Base-by-base conservation (phyloP, 2,329 filamentous ascomycete species). In the Trichoderma polysporum region DNA sequence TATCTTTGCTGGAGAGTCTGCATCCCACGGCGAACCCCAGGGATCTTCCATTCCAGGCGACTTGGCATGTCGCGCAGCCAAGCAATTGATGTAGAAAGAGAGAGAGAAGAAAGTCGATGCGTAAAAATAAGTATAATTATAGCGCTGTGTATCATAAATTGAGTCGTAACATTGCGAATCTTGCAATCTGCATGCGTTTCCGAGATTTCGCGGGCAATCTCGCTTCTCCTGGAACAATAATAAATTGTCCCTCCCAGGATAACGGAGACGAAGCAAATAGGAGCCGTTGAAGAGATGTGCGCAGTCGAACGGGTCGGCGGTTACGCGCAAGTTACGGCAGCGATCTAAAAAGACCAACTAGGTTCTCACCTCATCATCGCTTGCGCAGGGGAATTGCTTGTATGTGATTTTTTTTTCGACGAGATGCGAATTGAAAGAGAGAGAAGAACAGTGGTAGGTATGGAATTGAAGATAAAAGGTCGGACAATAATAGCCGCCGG, bases 21-120 rank as follows among this genome's bases (percentile, higher is more conserved):
- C 80, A 68, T 83, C 81, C 86, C 86, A 88, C 77, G 86, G 86
- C 72, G 85, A 87, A 77, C 83, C 84, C 86, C 86, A 88, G 73
- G 86, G 85, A 85, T 88, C 85, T 76, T 88, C 86, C 86, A 88
- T 88, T 70, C 74, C 78, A 75, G 70, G 71, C 74, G 73, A 72
- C 70, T 69, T 71, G 41, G 75, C 77, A 76, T 78, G 73, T 75
- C 76, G 76, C 70, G 74, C 69, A 31, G 64, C 29, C 25, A 25
- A 50, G 53, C 41, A 33, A 56, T 25, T 22, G 50, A n/a, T 33
- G 17, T 22, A 45, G 41, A 45, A 10, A 50, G 4, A 22, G 45
- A 33, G 27, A 47, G 4, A 58, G 19, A 22, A 5, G 27, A 50
- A 19, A 39, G 17, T 54, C 50, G 60, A 45, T 47, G 19, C n/a